Base-by-base conservation (phyloP, 352 stramenopile species). In the Pythium utonaiense region DNA sequence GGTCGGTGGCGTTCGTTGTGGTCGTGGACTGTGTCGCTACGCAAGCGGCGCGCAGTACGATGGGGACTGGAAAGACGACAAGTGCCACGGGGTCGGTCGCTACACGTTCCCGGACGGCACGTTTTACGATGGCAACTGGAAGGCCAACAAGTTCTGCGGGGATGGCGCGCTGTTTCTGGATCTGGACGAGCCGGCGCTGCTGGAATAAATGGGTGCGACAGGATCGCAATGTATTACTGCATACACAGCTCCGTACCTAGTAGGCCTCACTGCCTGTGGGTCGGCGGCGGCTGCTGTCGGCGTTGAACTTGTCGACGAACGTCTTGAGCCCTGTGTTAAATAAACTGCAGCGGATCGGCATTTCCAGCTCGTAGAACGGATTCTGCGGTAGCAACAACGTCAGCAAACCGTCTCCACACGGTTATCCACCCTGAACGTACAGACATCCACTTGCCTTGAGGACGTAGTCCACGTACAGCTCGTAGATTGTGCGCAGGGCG, bases 401-500 rank as follows among this genome's bases (percentile, higher is more conserved):
- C 33, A 49, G 40, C n/a, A 9, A 53, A 28, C 10, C 27, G 38
- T 6, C 17, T 31, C 6, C 25, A 60, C 22, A 33, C 30, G 17
- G 49, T 8, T 5, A 7, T 16, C 17, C 27, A 25, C n/a, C n/a
- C 6, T 25, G 5, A 17, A 55, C 33, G 19, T 3, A 9, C 6
- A 21, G 24, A 44, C 21, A 12, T 21, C 6, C 16, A 31, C 51
- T 6, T 63, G 93, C 88, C 87, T 98, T 98, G 62, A 98, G 89
- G 58, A 98, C 93, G 58, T 96, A 98, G 80, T 98, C 93, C 34
- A 96, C 80, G 69, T 97, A 98, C n/a, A 98, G 67, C 57, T 97
- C 90, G 70, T 98, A 98, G 27, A 98, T 89, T 4, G 79, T 83
- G 53, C 80, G 86, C 60, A 98, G 62, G 3, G 89, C 89, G 24